These are phyloP conservation scores for Puccinia novopanici DNA, from an alignment of 1,284 basidiomycete species.

Conservation along the genomic window DNA sequence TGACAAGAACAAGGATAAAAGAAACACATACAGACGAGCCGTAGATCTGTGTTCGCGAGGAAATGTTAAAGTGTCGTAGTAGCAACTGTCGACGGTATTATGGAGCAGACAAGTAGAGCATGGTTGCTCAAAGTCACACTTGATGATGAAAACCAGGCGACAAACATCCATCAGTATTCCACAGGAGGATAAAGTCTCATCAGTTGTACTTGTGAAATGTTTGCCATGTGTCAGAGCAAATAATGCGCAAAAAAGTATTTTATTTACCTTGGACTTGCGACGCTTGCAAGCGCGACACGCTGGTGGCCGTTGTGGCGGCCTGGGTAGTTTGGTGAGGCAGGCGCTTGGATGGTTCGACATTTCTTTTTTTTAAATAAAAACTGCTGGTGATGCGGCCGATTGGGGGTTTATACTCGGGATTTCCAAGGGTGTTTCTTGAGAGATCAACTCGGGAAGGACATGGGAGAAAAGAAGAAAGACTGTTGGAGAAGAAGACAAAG, in stretches of 20 bases:
- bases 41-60: conserved; percentile 34
- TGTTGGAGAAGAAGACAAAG: conserved; percentile 3
- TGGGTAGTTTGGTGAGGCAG: conserved; percentile 19
- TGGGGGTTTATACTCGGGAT: not conserved
- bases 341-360: conserved; percentile 3
- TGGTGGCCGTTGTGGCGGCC: conserved; percentile 49
- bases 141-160: not conserved
- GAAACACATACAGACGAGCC: conserved; percentile 27
- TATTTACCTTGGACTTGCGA: conserved; percentile 48
- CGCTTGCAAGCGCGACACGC: conserved; percentile 50
- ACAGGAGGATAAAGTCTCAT: not conserved
- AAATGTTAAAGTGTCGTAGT: conserved; percentile 40
- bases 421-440: not conserved
- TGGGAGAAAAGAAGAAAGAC: not conserved
- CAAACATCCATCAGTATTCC: not conserved
- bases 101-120: conserved; percentile 49
- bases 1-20: not conserved
- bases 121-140: conserved; percentile 50
- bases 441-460: conserved; percentile 8
- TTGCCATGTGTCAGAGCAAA: not conserved
- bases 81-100: conserved; percentile 40
- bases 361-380: not conserved
- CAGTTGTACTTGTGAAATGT: not conserved
- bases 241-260: not conserved
- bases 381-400: not conserved